Percentiles rank a stretch among this genome's conserved stretches.
These are phyloP conservation scores for Talaromyces wortmannii DNA, from an alignment of 495 filamentous ascomycete species.

Conservation along the genomic window DNA sequence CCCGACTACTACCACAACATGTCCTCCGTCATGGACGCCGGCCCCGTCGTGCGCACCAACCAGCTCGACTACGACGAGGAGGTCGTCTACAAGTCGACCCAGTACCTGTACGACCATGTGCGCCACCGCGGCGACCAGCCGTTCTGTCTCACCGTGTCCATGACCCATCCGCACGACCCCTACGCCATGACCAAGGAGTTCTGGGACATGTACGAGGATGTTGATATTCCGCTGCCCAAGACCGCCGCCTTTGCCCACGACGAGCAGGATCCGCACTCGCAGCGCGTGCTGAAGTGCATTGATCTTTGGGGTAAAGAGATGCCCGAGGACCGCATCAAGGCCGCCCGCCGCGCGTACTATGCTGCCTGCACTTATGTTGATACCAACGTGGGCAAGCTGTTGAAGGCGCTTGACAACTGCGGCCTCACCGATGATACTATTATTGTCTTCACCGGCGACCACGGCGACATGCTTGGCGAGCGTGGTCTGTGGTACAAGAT, in stretches of 20 bases:
- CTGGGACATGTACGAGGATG: conserved; percentile 81
- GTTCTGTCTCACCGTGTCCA: conserved; percentile 82
- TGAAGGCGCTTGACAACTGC: conserved; percentile 65
- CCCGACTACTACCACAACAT: conserved; percentile 92
- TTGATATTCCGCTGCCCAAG: conserved; percentile 76
- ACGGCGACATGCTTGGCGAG: conserved; percentile 91
- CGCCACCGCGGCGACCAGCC: conserved; percentile 62
- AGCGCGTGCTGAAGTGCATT: conserved; percentile 72
- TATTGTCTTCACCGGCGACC: conserved; percentile 80
- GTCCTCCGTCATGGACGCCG: conserved; percentile 80
- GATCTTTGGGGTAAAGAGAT: conserved; percentile 73
- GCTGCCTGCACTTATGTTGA: conserved; percentile 86
- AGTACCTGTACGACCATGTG: conserved; percentile 79
- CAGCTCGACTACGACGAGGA: conserved; percentile 95
- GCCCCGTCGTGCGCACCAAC: conserved; percentile 75
- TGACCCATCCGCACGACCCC: conserved; percentile 88
- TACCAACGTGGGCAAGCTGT: conserved; percentile 73
- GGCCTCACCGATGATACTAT: conserved; percentile 75
- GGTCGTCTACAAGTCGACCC: conserved; percentile 76
- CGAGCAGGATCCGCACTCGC: conserved; percentile 74
- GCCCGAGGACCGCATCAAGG: conserved; percentile 69
- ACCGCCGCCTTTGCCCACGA: conserved; percentile 61
- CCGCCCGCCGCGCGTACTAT: conserved; percentile 78
- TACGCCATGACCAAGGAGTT: conserved; percentile 85
- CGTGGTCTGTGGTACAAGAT: conserved; percentile 92